These are phyloP conservation scores for Smallanthus sonchifolius DNA, from an alignment of 129 eudicot species.

Conservation along the genomic window DNA sequence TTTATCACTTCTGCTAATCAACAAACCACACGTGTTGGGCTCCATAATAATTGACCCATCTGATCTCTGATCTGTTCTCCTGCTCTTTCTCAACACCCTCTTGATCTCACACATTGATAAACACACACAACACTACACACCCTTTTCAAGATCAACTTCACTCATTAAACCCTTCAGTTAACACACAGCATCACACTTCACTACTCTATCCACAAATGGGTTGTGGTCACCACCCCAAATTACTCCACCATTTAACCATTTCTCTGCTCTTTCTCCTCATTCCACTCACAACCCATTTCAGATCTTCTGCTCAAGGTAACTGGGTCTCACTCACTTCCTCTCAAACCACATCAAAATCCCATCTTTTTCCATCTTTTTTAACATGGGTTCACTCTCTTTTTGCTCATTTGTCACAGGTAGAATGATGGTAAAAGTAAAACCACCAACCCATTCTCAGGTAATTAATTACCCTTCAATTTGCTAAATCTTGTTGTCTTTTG, in stretches of 20 bases:
- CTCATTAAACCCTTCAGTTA: constrained; percentile 35
- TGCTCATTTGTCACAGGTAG: constrained; percentile 35
- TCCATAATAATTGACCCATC: constrained; percentile 36
- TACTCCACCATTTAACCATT: constrained; percentile 29
- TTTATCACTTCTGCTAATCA: constrained; percentile 14
- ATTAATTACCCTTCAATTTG: not conserved
- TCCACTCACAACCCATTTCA: constrained; percentile 36
- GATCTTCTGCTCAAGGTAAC: constrained; percentile 51
- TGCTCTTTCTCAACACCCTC: constrained; percentile 29
- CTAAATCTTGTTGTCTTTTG: not conserved
- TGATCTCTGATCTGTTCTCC: constrained; percentile 32
- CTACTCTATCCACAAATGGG: constrained; percentile 44
- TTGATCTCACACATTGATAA: constrained; percentile 18
- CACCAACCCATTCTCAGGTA: constrained; percentile 32
- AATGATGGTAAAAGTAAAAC: constrained; percentile 27
- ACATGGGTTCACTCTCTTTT: not conserved
- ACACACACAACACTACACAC: constrained; percentile 9
- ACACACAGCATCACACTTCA: constrained; percentile 21
- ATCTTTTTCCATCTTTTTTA: not conserved
- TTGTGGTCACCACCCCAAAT: constrained; percentile 35
- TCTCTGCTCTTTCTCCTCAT: constrained; percentile 46
- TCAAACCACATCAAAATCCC: not conserved
- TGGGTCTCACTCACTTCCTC: constrained; percentile 3
- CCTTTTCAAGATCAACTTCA: constrained; percentile 20
- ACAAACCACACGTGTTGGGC: constrained; percentile 36